Evolutionary conservation across 2,329 filamentous ascomycete species (phyloP).

Genomic region (Aspergillus flavus): DNA sequence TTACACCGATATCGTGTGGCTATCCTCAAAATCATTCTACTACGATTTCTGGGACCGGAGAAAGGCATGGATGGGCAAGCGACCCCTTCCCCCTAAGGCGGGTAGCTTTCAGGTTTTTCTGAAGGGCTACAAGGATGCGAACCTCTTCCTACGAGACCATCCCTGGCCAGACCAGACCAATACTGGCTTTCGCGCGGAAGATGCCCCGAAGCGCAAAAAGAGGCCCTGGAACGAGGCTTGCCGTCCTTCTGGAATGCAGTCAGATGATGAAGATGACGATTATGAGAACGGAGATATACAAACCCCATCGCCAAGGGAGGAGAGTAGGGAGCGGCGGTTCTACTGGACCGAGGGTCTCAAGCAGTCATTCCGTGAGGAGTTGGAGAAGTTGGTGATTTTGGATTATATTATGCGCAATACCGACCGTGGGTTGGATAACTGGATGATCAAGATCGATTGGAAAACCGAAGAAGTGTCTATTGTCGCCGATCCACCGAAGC

Average conservation of each 20-base stretch:
- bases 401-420: conserved; percentile 99
- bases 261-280: conserved; percentile 65
- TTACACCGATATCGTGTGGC: conserved; percentile 90
- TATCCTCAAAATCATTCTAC: conserved; percentile 96
- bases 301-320: conserved; percentile 48
- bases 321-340: conserved; percentile 58
- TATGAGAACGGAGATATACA: conserved; percentile 43
- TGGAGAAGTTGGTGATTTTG: conserved; percentile 94
- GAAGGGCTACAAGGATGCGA: conserved; percentile 96
- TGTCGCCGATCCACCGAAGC: conserved; percentile 78
- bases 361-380: conserved; percentile 88
- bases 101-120: conserved; percentile 98
- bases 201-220: conserved; percentile 68
- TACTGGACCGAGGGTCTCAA: conserved; percentile 88
- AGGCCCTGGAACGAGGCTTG: conserved; percentile 81
- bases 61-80: conserved; percentile 84
- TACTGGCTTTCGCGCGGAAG: conserved; percentile 67
- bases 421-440: conserved; percentile 93
- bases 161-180: conserved; percentile 93
- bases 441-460: conserved; percentile 98
- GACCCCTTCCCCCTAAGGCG: conserved; percentile 81
- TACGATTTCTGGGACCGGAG: conserved; percentile 97
- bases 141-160: conserved; percentile 89
- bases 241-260: conserved; percentile 64
- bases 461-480: conserved; percentile 81